phyloP scores from a whole-genome alignment of 345 rosid genomes.

The Ceriops zippeliana region DNA sequence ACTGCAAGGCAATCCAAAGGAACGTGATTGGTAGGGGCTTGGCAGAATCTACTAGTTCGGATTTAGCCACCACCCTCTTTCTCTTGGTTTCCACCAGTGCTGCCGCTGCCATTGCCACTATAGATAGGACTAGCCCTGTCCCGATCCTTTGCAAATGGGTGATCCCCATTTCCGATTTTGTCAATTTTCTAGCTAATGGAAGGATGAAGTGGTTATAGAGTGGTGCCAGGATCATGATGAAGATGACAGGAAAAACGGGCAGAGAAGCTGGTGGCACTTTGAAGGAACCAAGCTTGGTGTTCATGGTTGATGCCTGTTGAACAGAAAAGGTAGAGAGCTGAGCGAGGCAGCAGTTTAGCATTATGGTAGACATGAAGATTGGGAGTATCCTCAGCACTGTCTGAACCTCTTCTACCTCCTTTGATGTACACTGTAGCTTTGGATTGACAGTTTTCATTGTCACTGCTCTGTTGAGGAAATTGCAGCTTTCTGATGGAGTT shows the following conservation, averaged over 20 bases:
- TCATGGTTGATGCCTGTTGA: conserved; percentile 90
- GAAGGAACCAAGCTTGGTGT: conserved; percentile 63
- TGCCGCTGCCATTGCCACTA: conserved; percentile 76
- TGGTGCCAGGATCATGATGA: conserved; percentile 77
- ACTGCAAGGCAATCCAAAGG: conserved; percentile 84
- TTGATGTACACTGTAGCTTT: conserved; percentile 44
- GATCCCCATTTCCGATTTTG: conserved; percentile 65
- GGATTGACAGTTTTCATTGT: conserved; percentile 23
- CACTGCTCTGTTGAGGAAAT: conserved; percentile 47
- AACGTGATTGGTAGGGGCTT: conserved; percentile 77
- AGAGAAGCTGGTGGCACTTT: conserved; percentile 87
- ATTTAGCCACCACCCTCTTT: conserved; percentile 38
- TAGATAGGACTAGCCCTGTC: conserved; percentile 64
- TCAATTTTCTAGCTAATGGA: conserved; percentile 59
- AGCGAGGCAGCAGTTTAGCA: conserved; percentile 90
- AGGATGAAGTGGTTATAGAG: conserved; percentile 56
- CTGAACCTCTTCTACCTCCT: conserved; percentile 67
- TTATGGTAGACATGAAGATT: conserved; percentile 76
- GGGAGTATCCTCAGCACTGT: conserved; percentile 62
- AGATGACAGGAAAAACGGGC: conserved; percentile 75
- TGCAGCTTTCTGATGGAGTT: conserved; percentile 26
- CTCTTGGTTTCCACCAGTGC: conserved; percentile 73
- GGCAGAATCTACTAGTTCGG: conserved; percentile 32
- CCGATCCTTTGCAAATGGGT: conserved; percentile 81
- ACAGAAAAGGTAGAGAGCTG: conserved; percentile 91